phyloP scores from a whole-genome alignment of 1,284 basidiomycete species.

The Cryptococcus amylolentus region DNA sequence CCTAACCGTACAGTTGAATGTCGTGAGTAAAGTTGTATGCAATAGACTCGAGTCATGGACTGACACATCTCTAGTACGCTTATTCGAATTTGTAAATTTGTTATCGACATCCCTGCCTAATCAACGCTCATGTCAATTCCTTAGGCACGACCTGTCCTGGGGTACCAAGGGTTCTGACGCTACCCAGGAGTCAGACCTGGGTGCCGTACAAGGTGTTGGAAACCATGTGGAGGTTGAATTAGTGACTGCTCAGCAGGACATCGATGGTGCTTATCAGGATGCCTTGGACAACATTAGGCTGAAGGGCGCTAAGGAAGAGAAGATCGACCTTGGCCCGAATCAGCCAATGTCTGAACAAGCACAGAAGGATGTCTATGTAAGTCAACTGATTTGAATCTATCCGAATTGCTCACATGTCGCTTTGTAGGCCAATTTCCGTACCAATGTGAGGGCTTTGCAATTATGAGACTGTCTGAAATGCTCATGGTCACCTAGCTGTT shows the following conservation, averaged over 20 bases:
- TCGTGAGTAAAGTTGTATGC: slow-evolving; percentile 26
- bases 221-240: slow-evolving; percentile 86
- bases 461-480: slow-evolving; percentile 1
- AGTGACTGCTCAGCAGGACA: slow-evolving; percentile 77
- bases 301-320: slow-evolving; percentile 38
- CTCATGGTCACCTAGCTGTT: slow-evolving; percentile 28
- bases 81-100: slow-evolving; percentile 63
- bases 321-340: slow-evolving; percentile 29
- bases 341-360: slow-evolving; percentile 62
- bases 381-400: slow-evolving; percentile 4
- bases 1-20: slow-evolving; percentile 24
- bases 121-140: slow-evolving; percentile 49
- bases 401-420: not conserved
- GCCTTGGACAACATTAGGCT: slow-evolving; percentile 69
- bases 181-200: slow-evolving; percentile 67
- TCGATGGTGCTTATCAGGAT: slow-evolving; percentile 85
- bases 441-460: slow-evolving; percentile 61
- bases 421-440: slow-evolving; percentile 66
- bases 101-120: not conserved
- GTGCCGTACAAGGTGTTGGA: slow-evolving; percentile 59
- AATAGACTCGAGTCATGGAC: slow-evolving; percentile 8
- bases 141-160: slow-evolving; percentile 61
- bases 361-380: slow-evolving; percentile 76
- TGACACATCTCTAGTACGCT: slow-evolving; percentile 27
- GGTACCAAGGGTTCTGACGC: slow-evolving; percentile 75